Evolutionary conservation across 1,284 basidiomycete genomes (phyloP).

Genomic region (Paramarasmius palmivorus): DNA sequence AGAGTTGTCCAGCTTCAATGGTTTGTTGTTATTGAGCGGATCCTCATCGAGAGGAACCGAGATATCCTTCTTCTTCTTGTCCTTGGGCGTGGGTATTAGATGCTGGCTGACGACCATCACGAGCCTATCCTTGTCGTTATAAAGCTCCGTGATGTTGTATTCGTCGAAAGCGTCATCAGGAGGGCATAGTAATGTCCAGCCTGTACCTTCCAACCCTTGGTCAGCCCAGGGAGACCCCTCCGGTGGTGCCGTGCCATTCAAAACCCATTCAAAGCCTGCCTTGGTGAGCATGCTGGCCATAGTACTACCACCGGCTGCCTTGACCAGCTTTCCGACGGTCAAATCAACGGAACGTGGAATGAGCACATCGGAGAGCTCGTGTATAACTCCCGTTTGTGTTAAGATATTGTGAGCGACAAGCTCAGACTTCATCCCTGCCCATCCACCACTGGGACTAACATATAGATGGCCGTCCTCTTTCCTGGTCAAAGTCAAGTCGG

Average conservation of each 20-base stretch:
- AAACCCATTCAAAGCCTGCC: slow-evolving; percentile 86
- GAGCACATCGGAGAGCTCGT: slow-evolving; percentile 86
- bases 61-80: slow-evolving; percentile 1
- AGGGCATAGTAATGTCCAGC: slow-evolving; percentile 89
- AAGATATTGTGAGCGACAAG: slow-evolving; percentile 64
- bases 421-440: slow-evolving; percentile 65
- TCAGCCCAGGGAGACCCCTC: slow-evolving; percentile 62
- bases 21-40: slow-evolving; percentile 62
- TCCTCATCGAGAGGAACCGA: slow-evolving; percentile 30
- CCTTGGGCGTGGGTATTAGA: slow-evolving; percentile 64
- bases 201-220: slow-evolving; percentile 42
- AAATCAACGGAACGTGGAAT: slow-evolving; percentile 88
- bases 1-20: slow-evolving; percentile 70
- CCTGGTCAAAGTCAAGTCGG: slow-evolving; percentile 65
- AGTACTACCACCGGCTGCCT: slow-evolving; percentile 83
- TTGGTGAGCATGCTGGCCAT: slow-evolving; percentile 85
- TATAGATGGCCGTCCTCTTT: slow-evolving; percentile 48
- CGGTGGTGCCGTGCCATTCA: slow-evolving; percentile 82
- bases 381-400: slow-evolving; percentile 89
- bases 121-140: slow-evolving; percentile 61
- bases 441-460: slow-evolving; percentile 71
- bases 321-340: slow-evolving; percentile 86
- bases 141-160: slow-evolving; percentile 83
- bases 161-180: slow-evolving; percentile 90
- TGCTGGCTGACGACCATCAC: slow-evolving; percentile 83